Base-by-base conservation (phyloP, 805 yeast genomes). In the Naumovozyma castellii region DNA sequence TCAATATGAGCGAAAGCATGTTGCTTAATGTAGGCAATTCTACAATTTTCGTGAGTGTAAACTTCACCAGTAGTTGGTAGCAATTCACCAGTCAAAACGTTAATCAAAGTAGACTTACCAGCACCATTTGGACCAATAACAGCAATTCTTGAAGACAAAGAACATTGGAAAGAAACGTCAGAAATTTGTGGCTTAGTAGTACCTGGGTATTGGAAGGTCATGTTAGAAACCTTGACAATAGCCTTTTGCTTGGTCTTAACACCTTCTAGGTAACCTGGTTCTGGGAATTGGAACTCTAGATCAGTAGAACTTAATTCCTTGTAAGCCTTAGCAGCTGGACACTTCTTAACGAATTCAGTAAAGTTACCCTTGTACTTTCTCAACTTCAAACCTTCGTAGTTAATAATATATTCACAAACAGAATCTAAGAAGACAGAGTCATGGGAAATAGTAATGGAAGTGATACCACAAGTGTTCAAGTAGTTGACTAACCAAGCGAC, bases 91-190 rank as follows among this genome's bases (percentile, higher is more conserved):
- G 98, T 92, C 73, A 92, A 82, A 49, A 92, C 97, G 68, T 92
- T 92, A 70, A 92, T 90, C 74, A 92, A 80, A 61, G 98, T 92
- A 52, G 98, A 90, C 73, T 92, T 92, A 83, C 98, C 98, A 67
- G 98, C 98, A 85, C 98, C 98, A 73, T 92, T 92, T 72, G 98
- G 98, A 72, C 98, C 98, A 76, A 92, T 90, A 68, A 92, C 97
- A 59, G 98, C 98, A 84, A 92, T 92, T 83, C 98, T 90, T 36
- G 98, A 90, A 49, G 97, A 90, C 66, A 92, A 77, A 51, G 98
- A 92, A 79, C 96, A 87, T 78, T 92, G 97, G 97, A 92, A 92
- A 70, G 81, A 80, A 58, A 92, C 80, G 72, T 84, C 87, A 44
- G 66, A 48, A 59, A 92, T 75, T 78, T 92, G 98, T 61, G 98